Evolutionary conservation across 2,329 filamentous ascomycete species (phyloP).

Genomic region (Trichoderma polysporum): DNA sequence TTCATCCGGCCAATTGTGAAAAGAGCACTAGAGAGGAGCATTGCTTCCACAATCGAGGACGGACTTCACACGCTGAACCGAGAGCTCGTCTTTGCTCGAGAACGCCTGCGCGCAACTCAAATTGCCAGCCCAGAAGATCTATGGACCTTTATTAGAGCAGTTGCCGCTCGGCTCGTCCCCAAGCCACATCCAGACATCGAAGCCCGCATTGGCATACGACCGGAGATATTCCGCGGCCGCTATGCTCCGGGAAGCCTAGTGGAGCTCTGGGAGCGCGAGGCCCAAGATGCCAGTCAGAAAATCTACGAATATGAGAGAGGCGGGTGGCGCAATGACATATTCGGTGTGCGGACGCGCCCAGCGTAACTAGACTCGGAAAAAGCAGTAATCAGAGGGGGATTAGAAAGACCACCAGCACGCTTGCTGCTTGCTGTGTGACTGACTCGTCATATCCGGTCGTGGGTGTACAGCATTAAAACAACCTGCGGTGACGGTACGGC

Average conservation of each 20-base stretch:
- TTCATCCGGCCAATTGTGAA: constrained; percentile 78
- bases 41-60: constrained; percentile 69
- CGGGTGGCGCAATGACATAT: constrained; percentile 86
- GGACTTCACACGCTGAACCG: constrained; percentile 73
- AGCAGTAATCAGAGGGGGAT: background rate
- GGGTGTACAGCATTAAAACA: background rate
- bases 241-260: constrained; percentile 89
- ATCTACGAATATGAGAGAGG: constrained; percentile 70
- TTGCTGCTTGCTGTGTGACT: background rate
- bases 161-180: constrained; percentile 72
- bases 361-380: background rate
- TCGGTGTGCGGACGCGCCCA: constrained; percentile 46
- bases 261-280: constrained; percentile 86
- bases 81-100: constrained; percentile 82
- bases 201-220: constrained; percentile 66
- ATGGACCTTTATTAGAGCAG: constrained; percentile 77
- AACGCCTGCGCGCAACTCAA: constrained; percentile 79
- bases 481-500: background rate
- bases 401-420: background rate
- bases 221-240: constrained; percentile 67
- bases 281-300: constrained; percentile 64
- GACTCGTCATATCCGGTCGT: constrained; percentile 9
- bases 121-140: constrained; percentile 78
- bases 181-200: constrained; percentile 75
- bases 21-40: constrained; percentile 74